Base-by-base conservation (phyloP, 129 eudicot genomes). In the Saussurea involucrata region DNA sequence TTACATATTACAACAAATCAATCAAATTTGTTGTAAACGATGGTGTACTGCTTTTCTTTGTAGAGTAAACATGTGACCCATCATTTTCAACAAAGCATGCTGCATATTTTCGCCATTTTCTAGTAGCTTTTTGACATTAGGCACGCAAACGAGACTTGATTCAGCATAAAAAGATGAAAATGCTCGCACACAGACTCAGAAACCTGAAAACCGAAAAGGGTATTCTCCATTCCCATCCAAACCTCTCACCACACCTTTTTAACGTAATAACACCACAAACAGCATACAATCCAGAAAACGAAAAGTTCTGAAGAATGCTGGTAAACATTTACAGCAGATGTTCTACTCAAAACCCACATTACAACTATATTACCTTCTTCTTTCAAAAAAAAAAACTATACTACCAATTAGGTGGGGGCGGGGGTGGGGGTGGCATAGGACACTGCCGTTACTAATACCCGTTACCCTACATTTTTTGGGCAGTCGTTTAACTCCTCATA, bases 401-500 rank as follows among this genome's bases (percentile, higher is more conserved):
- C 61, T 53, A n/a, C 22, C 61, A 53, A 53, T 17, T 53, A 18
- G 22, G 2, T 53, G 24, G 61, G 61, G 8, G 6, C 6, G 18
- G 18, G 57, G 57, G 3, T 18, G 60, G 60, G 60, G 60, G 60
- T 49, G 60, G 60, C 60, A 49, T 49, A 49, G 60, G 60, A 15
- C 21, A 49, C 60, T 49, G 60, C 60, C 61, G 1, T 49, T 49
- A 49, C 21, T 17, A 15, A 49, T 13, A 13, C 20, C 60, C 21
- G 8, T 53, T 5, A 53, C 61, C 24, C 22, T 53, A 53, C 22
- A 53, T 53, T 53, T 17, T 53, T 9, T n/a, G 61, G 24, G 61
- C 27, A 21, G 27, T 22, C 12, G 13, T 46, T 31, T 65, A 90
- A 79, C 53, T 77, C 72, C 67, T 88, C 92, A 20, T 84, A 82